A percentile compares a stretch with the other conserved stretches of the same genome.
phyloP scores from a whole-genome alignment of 2,329 filamentous ascomycete genomes.

The Daldinia eschscholtzii region DNA sequence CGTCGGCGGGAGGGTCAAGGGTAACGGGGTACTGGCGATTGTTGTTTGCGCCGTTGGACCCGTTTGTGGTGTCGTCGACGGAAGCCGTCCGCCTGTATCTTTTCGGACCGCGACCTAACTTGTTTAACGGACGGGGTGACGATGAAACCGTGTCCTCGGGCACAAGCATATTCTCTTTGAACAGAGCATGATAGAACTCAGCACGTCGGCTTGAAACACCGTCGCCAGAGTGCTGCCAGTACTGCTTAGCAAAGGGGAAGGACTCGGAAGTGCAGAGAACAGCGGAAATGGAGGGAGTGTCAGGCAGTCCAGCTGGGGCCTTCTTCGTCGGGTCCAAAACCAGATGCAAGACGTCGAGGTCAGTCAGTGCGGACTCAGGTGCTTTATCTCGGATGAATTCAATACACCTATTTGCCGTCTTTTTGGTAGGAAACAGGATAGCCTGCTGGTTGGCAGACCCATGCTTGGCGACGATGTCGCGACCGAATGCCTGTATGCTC shows the following conservation, averaged over 20 bases:
- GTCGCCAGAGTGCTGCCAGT: constrained; percentile 97
- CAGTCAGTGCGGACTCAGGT: constrained; percentile 62
- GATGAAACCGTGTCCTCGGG: constrained; percentile 45
- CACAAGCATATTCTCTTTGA: constrained; percentile 74
- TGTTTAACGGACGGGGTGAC: constrained; percentile 51
- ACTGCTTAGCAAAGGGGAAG: constrained; percentile 85
- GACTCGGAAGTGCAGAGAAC: constrained; percentile 77
- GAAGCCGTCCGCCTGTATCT: constrained; percentile 77
- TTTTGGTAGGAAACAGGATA: constrained; percentile 83
- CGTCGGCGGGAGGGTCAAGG: constrained; percentile 39
- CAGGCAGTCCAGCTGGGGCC: constrained; percentile 64
- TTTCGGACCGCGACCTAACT: constrained; percentile 76
- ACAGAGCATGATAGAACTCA: constrained; percentile 85
- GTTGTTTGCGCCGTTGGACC: constrained; percentile 41
- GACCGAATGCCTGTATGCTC: constrained; percentile 79
- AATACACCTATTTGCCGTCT: constrained; percentile 77
- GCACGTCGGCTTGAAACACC: constrained; percentile 91
- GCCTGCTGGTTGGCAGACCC: constrained; percentile 74
- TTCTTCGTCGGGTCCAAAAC: constrained; percentile 69
- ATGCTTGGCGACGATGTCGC: constrained; percentile 74
- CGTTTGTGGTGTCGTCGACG: constrained; percentile 52
- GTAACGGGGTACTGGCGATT: constrained; percentile 36
- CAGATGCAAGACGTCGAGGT: constrained; percentile 71
- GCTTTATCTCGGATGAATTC: constrained; percentile 77
- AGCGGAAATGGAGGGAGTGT: constrained; percentile 73